These are phyloP conservation scores for Thozetella sp. DNA, from an alignment of 495 filamentous ascomycete genomes.

Conservation along the genomic window DNA sequence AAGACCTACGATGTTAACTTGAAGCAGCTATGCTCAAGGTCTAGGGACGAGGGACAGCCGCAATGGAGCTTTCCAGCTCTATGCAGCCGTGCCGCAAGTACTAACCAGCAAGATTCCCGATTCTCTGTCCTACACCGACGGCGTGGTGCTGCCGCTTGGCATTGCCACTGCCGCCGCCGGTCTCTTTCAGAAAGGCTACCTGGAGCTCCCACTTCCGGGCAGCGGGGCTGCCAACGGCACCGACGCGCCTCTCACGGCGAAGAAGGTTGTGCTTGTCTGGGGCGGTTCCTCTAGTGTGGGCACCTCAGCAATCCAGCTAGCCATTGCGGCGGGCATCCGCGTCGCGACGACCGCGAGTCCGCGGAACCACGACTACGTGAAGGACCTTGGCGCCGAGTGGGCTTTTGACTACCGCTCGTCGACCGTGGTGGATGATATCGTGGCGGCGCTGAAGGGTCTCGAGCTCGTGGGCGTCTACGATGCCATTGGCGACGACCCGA, in stretches of 20 bases:
- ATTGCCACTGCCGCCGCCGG: conserved; percentile 46
- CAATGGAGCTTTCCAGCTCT: conserved; percentile 30
- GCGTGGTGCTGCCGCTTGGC: conserved; percentile 48
- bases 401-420: conserved; percentile 55
- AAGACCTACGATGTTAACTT: neutral
- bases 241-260: conserved; percentile 19
- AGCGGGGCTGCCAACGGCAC: conserved; percentile 4
- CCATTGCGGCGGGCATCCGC: conserved; percentile 52
- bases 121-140: conserved; percentile 33
- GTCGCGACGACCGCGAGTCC: conserved; percentile 56
- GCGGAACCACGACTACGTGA: conserved; percentile 53
- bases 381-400: conserved; percentile 50
- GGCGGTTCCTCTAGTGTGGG: conserved; percentile 61
- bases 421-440: conserved; percentile 24
- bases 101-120: conserved; percentile 37
- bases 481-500: neutral
- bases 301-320: conserved; percentile 62
- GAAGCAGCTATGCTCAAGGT: neutral
- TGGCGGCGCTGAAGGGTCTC: conserved; percentile 2
- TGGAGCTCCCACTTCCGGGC: conserved; percentile 21
- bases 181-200: conserved; percentile 36
- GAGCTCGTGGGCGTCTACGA: conserved; percentile 5
- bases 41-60: neutral
- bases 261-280: conserved; percentile 50
- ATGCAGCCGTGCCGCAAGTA: conserved; percentile 18